Conservation (phyloP, 1,284 basidiomycete species). For the Ustilago curta region DNA sequence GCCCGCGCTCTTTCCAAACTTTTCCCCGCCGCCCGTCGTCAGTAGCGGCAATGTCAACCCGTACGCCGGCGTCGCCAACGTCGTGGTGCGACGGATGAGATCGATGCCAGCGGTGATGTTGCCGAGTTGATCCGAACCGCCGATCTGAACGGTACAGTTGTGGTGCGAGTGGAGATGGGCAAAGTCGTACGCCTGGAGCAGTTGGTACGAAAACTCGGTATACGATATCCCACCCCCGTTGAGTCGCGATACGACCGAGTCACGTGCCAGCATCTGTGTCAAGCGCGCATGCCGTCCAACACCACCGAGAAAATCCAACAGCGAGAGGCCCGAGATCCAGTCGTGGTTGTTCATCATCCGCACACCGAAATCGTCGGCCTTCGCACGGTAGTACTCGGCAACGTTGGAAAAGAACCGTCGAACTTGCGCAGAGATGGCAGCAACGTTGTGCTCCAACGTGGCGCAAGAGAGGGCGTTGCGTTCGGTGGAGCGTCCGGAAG, state of each 20-base stretch:
- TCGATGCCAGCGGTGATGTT: slow-evolving; percentile 94
- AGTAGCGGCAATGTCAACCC: slow-evolving; percentile 94
- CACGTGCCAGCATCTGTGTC: slow-evolving; percentile 88
- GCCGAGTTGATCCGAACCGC: slow-evolving; percentile 98
- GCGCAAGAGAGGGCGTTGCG: slow-evolving; percentile 77
- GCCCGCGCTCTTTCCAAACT: slow-evolving; percentile 96
- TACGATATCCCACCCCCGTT: slow-evolving; percentile 82
- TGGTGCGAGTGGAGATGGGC: slow-evolving; percentile 77
- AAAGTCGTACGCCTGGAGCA: slow-evolving; percentile 97
- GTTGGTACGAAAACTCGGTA: slow-evolving; percentile 96
- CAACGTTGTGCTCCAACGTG: slow-evolving; percentile 78
- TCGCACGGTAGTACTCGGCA: slow-evolving; percentile 73
- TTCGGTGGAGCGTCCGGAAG: slow-evolving; percentile 87
- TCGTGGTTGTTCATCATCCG: slow-evolving; percentile 80
- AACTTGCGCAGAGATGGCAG: slow-evolving; percentile 77
- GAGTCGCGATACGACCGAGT: slow-evolving; percentile 77
- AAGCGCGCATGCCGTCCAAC: slow-evolving; percentile 86
- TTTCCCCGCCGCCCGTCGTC: slow-evolving; percentile 87
- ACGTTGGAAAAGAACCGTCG: slow-evolving; percentile 80
- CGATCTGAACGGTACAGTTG: slow-evolving; percentile 87
- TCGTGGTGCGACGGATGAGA: slow-evolving; percentile 77
- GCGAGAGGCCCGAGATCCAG: slow-evolving; percentile 80
- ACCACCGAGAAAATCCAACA: slow-evolving; percentile 86
- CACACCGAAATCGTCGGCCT: too few species aligned
- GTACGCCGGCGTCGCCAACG: slow-evolving; percentile 73